Evolutionary conservation across 371 early-diverging fungal genomes (phyloP).

Genomic region (Mucor plumbeus): DNA sequence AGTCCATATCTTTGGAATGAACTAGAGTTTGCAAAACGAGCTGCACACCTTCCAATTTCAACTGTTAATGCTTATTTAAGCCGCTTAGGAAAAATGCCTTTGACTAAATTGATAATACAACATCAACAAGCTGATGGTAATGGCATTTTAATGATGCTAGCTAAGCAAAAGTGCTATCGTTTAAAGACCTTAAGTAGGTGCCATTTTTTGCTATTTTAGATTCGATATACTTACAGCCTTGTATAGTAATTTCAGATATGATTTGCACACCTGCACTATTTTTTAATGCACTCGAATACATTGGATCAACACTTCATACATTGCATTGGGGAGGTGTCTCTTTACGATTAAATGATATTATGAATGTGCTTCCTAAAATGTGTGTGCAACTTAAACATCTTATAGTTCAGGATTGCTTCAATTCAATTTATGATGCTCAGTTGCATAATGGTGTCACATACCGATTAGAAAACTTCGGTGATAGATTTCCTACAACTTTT

Average conservation of each 20-base stretch:
- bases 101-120: slow-evolving; percentile 19
- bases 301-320: slow-evolving; percentile 21
- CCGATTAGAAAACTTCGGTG: slow-evolving; percentile 22
- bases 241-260: slow-evolving; percentile 28
- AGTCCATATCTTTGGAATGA: slow-evolving; percentile 32
- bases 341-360: slow-evolving; percentile 31
- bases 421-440: slow-evolving; percentile 17
- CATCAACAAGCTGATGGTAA: slow-evolving; percentile 30
- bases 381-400: slow-evolving; percentile 29
- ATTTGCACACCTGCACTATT: slow-evolving; percentile 28
- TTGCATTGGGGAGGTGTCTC: slow-evolving; percentile 34
- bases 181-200: slow-evolving; percentile 31
- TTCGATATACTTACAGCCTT: background rate
- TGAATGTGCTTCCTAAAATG: slow-evolving; percentile 23
- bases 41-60: slow-evolving; percentile 4
- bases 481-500: slow-evolving; percentile 12
- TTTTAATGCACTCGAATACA: slow-evolving; percentile 18
- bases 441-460: background rate
- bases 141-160: slow-evolving; percentile 19
- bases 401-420: slow-evolving; percentile 31
- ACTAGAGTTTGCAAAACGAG: slow-evolving; percentile 22
- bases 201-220: background rate
- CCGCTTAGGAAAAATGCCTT: slow-evolving; percentile 25
- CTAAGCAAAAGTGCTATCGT: slow-evolving; percentile 12
- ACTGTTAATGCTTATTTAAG: slow-evolving; percentile 23